phyloP scores from a whole-genome alignment of 2,329 filamentous ascomycete genomes.

The Fusarium napiforme region DNA sequence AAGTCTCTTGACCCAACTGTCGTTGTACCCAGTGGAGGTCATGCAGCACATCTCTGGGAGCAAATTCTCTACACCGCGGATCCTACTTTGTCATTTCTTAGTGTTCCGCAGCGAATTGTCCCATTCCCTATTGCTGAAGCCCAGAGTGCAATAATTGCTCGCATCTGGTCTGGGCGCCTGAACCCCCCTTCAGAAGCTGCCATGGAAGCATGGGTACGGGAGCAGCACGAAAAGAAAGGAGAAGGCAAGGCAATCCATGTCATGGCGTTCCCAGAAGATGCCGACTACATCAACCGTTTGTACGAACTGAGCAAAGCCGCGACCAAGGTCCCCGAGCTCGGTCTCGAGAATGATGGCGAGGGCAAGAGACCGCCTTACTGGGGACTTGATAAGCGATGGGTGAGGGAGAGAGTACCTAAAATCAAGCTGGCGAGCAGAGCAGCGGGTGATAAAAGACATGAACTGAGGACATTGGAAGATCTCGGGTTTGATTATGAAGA shows the following conservation, averaged over 20 bases:
- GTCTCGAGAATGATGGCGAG: slow-evolving; percentile 50
- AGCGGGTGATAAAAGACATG: slow-evolving; percentile 49
- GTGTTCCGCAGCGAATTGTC: slow-evolving; percentile 74
- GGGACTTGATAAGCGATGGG: slow-evolving; percentile 54
- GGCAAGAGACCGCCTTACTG: slow-evolving; percentile 55
- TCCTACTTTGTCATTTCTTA: slow-evolving; percentile 74
- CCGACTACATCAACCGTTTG: slow-evolving; percentile 69
- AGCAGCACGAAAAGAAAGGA: slow-evolving; percentile 62
- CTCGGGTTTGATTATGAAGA: slow-evolving; percentile 53
- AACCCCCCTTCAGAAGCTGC: slow-evolving; percentile 61
- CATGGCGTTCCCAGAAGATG: slow-evolving; percentile 63
- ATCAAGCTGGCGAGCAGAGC: slow-evolving; percentile 55
- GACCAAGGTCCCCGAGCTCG: slow-evolving; percentile 38
- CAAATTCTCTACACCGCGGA: slow-evolving; percentile 74
- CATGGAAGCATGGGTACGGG: slow-evolving; percentile 72
- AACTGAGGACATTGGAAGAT: slow-evolving; percentile 50
- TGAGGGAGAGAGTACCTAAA: slow-evolving; percentile 52
- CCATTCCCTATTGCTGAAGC: slow-evolving; percentile 78
- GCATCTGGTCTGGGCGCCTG: slow-evolving; percentile 73
- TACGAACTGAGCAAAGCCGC: slow-evolving; percentile 60
- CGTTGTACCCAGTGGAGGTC: slow-evolving; percentile 69
- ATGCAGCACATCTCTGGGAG: slow-evolving; percentile 75
- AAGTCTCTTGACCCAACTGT: slow-evolving; percentile 56
- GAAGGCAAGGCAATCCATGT: slow-evolving; percentile 54
- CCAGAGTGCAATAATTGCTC: slow-evolving; percentile 73